A percentile compares a stretch with the other conserved stretches of the same genome.
These are phyloP conservation scores for Zopfia rhizophila DNA, from an alignment of 2,329 filamentous ascomycete genomes.

Conservation along the genomic window DNA sequence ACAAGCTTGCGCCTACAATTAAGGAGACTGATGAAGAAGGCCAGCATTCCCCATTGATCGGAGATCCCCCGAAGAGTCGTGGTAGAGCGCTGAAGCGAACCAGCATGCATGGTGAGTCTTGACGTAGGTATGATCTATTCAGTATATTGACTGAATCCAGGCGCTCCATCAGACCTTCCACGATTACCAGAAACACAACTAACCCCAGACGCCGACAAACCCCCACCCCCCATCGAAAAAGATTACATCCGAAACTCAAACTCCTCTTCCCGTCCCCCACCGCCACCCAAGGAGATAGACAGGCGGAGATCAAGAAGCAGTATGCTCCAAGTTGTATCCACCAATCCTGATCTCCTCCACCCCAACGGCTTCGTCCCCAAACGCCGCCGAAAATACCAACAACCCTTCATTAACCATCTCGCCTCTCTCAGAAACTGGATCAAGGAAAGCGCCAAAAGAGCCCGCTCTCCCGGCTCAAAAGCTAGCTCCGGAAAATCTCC, in stretches of 20 bases:
- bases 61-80: slow-evolving; percentile 72
- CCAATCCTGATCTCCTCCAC: slow-evolving; percentile 70
- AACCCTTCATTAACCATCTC: slow-evolving; percentile 73
- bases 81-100: slow-evolving; percentile 81
- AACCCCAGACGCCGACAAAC: slow-evolving; percentile 52
- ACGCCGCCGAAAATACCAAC: slow-evolving; percentile 66
- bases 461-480: slow-evolving; percentile 48
- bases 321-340: slow-evolving; percentile 84
- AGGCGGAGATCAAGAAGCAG: slow-evolving; percentile 81
- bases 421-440: slow-evolving; percentile 78
- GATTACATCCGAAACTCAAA: slow-evolving; percentile 79
- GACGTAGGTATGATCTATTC: slow-evolving; percentile 1
- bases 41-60: slow-evolving; percentile 57
- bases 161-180: slow-evolving; percentile 75
- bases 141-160: slow-evolving; percentile 54
- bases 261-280: slow-evolving; percentile 81
- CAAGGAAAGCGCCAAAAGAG: slow-evolving; percentile 65
- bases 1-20: slow-evolving; percentile 80
- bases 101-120: slow-evolving; percentile 55
- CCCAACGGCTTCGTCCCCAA: slow-evolving; percentile 67
- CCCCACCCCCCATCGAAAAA: slow-evolving; percentile 81
- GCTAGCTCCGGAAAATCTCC: slow-evolving; percentile 47
- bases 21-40: slow-evolving; percentile 84
- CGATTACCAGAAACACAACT: slow-evolving; percentile 72
- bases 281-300: slow-evolving; percentile 80